Base-by-base conservation (phyloP, 2,329 filamentous ascomycete genomes). In the Dactylellina drechsleri region DNA sequence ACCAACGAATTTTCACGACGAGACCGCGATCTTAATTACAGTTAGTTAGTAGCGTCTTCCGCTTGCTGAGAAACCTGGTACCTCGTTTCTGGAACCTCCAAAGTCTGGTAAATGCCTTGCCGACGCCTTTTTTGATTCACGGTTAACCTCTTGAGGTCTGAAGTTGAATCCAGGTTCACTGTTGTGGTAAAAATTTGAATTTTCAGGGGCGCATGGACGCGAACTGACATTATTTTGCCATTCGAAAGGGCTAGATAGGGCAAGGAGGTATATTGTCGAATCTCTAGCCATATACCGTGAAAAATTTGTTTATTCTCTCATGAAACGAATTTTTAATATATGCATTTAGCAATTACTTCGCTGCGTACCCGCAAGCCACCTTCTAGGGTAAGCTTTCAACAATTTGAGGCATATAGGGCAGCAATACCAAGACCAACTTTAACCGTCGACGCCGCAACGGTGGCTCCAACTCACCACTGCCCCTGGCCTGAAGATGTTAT, bases 91-190 rank as follows among this genome's bases (percentile, higher is more conserved):
- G 31, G 31, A 36, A 36, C 5, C 5, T 10, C 31, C 31, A 54
- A 59, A 71, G 66, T 71, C 47, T 59, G 66, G 66, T 71, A 71
- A 71, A 71, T 71, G 52, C 66, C 66, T 71, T 59, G 59, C 59
- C 16, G 45, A 49, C 66, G 65, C 59, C 59, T 64, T 64, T 71
- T 70, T 68, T 59, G 20, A 18, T 23, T 52, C 47, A 5, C 4
- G 20, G 47, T 23, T 16, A 13, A 16, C 18, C 23, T 12, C 28
- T 3, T 18, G n/a, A 56, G 47, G 18, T 60, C 64, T 31, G 36
- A 57, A 50, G 66, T 26, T 57, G 18, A 20, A 3, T 47, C 16
- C 15, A 47, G 16, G 43, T n/a, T 18, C 43, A 16, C 7, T 47
- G 1, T 6, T 6, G 13, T 18, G 13, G 13, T n/a, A 12, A 15